Evolutionary conservation across 2,329 filamentous ascomycete species (phyloP).

Genomic region (Alternaria rosae): DNA sequence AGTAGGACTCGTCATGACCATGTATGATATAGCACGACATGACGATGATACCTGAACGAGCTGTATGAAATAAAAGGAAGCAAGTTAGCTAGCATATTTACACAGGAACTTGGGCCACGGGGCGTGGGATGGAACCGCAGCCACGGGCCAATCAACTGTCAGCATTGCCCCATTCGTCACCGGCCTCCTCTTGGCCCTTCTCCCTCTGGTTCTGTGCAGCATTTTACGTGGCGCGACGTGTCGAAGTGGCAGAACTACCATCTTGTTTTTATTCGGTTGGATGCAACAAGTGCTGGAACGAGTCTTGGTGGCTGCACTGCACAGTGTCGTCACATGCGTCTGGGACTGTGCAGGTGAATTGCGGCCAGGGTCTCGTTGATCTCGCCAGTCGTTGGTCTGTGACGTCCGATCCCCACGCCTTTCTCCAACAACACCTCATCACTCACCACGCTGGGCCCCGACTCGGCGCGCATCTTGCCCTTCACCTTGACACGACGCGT

Average conservation of each 20-base stretch:
- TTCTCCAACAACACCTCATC: conserved; percentile 31
- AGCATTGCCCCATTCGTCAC: conserved; percentile 11
- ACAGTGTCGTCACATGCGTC: conserved; percentile 17
- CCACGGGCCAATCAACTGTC: conserved; percentile 14
- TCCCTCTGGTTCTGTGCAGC: neutral
- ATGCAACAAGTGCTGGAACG: neutral
- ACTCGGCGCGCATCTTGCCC: conserved; percentile 19
- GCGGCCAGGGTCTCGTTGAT: conserved; percentile 26
- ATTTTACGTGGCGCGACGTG: conserved; percentile 8
- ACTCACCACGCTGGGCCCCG: conserved; percentile 33
- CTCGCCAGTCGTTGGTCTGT: conserved; percentile 27
- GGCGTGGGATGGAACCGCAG: conserved; percentile 14
- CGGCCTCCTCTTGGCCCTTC: neutral
- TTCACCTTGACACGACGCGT: conserved; percentile 23
- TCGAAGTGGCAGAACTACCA: neutral
- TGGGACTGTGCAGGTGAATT: conserved; percentile 16
- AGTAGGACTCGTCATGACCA: conserved; percentile 36
- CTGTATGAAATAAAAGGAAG: conserved; percentile 5
- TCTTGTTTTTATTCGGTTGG: neutral
- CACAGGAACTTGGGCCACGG: conserved; percentile 10
- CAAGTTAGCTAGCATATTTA: conserved; percentile 5
- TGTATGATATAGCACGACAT: conserved; percentile 22
- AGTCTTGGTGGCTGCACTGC: conserved; percentile 7
- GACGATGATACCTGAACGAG: conserved; percentile 17
- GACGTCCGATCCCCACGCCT: conserved; percentile 29